These are phyloP conservation scores for Annulohypoxylon stygium DNA, from an alignment of 495 filamentous ascomycete species.

Conservation along the genomic window DNA sequence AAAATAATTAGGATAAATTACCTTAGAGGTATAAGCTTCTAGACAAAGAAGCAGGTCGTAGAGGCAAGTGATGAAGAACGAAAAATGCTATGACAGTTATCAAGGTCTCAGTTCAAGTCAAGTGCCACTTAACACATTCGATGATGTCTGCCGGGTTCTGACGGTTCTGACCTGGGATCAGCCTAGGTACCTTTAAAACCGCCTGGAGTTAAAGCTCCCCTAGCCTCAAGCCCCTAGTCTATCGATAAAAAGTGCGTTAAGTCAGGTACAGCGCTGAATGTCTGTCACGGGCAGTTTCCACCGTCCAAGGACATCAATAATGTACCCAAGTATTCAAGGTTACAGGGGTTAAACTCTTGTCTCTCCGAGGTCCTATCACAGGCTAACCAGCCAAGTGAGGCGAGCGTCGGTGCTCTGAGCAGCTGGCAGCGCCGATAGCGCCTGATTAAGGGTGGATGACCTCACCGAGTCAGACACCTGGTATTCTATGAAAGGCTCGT, in stretches of 20 bases:
- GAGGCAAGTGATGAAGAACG: conserved; percentile 14
- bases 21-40: conserved; percentile 1
- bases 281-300: neutral
- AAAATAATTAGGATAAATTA: neutral
- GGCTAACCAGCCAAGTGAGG: conserved; percentile 6
- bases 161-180: conserved; percentile 18
- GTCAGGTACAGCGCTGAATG: conserved; percentile 38
- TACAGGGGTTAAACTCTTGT: neutral
- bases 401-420: conserved; percentile 19
- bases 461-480: conserved; percentile 45
- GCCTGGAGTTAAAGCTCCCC: conserved; percentile 13
- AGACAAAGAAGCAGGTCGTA: conserved; percentile 11
- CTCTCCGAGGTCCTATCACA: conserved; percentile 2
- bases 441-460: conserved; percentile 45
- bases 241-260: conserved; percentile 38
- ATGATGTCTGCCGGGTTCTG: conserved; percentile 32
- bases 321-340: conserved; percentile 1
- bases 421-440: conserved; percentile 45
- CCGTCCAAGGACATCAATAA: neutral
- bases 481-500: conserved; percentile 42
- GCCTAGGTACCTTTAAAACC: conserved; percentile 9
- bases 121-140: conserved; percentile 1
- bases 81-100: conserved; percentile 2
- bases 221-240: conserved; percentile 16
- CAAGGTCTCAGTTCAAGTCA: conserved; percentile 1